Evolutionary conservation across 2,329 filamentous ascomycete genomes (phyloP).

Genomic region (Diaporthe nobilis): DNA sequence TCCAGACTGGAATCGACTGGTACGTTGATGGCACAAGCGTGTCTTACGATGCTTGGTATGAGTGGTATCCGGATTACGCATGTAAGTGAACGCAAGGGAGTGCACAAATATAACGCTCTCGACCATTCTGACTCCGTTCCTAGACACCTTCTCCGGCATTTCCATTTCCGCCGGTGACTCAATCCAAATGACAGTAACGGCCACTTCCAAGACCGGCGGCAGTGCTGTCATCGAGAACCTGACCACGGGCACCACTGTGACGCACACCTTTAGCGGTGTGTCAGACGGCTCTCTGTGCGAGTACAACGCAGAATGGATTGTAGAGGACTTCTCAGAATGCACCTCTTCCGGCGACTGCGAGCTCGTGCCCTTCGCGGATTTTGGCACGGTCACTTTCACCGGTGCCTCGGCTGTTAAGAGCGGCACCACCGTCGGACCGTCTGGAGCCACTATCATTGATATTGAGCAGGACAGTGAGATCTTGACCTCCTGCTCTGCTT

Average conservation of each 20-base stretch:
- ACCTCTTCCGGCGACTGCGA: conserved; percentile 48
- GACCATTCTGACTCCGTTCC: not conserved
- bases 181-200: conserved; percentile 51
- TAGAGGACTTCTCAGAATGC: conserved; percentile 64
- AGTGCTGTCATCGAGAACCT: conserved; percentile 63
- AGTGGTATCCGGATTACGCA: conserved; percentile 72
- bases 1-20: conserved; percentile 72
- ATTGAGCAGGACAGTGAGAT: conserved; percentile 76
- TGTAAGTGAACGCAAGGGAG: conserved; percentile 25
- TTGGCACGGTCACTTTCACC: conserved; percentile 62
- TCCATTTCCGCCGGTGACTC: conserved; percentile 44
- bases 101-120: not conserved
- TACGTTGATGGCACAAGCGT: conserved; percentile 57
- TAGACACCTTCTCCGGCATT: conserved; percentile 44
- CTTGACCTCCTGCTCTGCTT: conserved; percentile 51
- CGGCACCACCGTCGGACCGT: conserved; percentile 50
- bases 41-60: conserved; percentile 70
- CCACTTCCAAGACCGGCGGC: conserved; percentile 58
- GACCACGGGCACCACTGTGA: conserved; percentile 63
- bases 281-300: conserved; percentile 59
- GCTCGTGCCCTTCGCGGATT: conserved; percentile 62
- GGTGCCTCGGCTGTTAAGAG: conserved; percentile 48
- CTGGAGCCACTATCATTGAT: conserved; percentile 74
- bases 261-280: conserved; percentile 63
- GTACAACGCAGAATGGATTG: conserved; percentile 74